phyloP scores from a whole-genome alignment of 345 rosid species.

The Mallotus nudiflorus region DNA sequence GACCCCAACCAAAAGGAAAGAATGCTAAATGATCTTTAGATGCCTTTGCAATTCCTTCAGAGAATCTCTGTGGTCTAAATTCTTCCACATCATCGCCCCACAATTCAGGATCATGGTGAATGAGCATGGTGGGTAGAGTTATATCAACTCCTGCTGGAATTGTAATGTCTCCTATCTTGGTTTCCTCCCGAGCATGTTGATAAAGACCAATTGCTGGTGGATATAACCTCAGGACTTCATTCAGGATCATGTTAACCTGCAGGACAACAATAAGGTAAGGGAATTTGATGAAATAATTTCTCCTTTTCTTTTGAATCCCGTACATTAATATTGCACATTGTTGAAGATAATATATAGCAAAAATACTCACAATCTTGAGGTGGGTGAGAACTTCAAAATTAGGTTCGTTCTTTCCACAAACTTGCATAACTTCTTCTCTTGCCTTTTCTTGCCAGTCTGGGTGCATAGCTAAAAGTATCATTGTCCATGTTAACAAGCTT shows the following conservation, averaged over 20 bases:
- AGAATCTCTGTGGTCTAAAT: slow-evolving; percentile 48
- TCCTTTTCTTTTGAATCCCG: neutral
- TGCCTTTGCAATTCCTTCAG: slow-evolving; percentile 44
- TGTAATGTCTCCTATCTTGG: slow-evolving; percentile 33
- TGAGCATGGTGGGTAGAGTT: slow-evolving; percentile 32
- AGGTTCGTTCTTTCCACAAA: slow-evolving; percentile 33
- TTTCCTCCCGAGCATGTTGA: slow-evolving; percentile 25
- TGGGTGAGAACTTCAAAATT: slow-evolving; percentile 30
- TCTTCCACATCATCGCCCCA: slow-evolving; percentile 49
- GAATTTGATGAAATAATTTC: neutral
- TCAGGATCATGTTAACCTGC: slow-evolving; percentile 45
- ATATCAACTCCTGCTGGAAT: slow-evolving; percentile 46
- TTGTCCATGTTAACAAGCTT: slow-evolving; percentile 49
- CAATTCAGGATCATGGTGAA: slow-evolving; percentile 40
- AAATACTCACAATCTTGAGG: slow-evolving; percentile 38
- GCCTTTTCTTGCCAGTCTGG: slow-evolving; percentile 59
- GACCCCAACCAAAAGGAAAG: slow-evolving; percentile 49
- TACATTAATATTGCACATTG: neutral
- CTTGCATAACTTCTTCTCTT: slow-evolving; percentile 45
- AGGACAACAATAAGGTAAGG: neutral
- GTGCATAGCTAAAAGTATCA: slow-evolving; percentile 49
- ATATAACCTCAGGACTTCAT: slow-evolving; percentile 48
- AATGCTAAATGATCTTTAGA: slow-evolving; percentile 31
- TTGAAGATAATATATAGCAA: neutral
- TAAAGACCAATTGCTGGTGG: slow-evolving; percentile 43